Percentiles rank a stretch among this genome's conserved stretches.
Evolutionary conservation across 768 basidiomycete genomes (phyloP).

Genomic region (Russula sp.): DNA sequence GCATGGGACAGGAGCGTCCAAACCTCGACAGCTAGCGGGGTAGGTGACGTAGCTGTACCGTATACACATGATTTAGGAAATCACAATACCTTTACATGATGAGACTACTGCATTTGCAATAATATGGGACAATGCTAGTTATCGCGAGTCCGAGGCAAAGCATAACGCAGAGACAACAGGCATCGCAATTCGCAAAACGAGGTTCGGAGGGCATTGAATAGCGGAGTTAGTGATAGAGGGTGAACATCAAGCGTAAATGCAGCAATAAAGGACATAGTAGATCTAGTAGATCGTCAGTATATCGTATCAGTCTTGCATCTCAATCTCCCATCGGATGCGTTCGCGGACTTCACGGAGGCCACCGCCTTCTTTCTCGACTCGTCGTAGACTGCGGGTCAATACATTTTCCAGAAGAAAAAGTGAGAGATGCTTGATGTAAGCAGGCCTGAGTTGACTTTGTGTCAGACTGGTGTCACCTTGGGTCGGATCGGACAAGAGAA

Average conservation of each 20-base stretch:
- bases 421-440: too few species aligned
- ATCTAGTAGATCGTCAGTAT: slow-evolving; percentile 21
- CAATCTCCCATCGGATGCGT: slow-evolving; percentile 75
- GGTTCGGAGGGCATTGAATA: not conserved
- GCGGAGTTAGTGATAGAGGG: slow-evolving; percentile 3
- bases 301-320: slow-evolving; percentile 53
- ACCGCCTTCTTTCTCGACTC: slow-evolving; percentile 66
- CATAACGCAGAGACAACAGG: slow-evolving; percentile 16
- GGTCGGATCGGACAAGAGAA: too few species aligned
- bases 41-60: too few species aligned
- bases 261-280: slow-evolving; percentile 19
- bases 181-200: slow-evolving; percentile 30
- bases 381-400: slow-evolving; percentile 65
- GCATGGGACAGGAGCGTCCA: too few species aligned
- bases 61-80: too few species aligned
- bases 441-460: too few species aligned
- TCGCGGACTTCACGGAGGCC: slow-evolving; percentile 78
- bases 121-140: slow-evolving; percentile 21
- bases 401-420: slow-evolving; percentile 59
- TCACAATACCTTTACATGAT: not conserved
- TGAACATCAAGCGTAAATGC: slow-evolving; percentile 19
- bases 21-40: too few species aligned
- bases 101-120: slow-evolving; percentile 20
- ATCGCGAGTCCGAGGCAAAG: slow-evolving; percentile 17
- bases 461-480: too few species aligned